These are phyloP conservation scores for Fonsecaea erecta DNA, from an alignment of 2,329 filamentous ascomycete genomes.

Conservation along the genomic window DNA sequence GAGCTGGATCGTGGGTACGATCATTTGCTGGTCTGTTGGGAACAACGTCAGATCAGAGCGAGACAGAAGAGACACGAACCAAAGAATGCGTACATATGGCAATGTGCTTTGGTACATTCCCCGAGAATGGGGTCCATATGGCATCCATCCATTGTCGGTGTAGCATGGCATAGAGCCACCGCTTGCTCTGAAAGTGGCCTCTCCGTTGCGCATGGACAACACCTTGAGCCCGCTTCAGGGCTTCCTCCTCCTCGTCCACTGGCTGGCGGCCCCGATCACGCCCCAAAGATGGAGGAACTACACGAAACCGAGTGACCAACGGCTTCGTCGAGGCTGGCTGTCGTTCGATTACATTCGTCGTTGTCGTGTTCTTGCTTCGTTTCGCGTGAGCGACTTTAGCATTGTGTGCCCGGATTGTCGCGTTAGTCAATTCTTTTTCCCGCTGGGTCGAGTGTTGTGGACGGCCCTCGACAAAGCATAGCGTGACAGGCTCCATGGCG, in stretches of 20 bases:
- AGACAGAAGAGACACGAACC: background rate
- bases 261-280: background rate
- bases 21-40: background rate
- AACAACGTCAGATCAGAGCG: background rate
- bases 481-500: constrained; percentile 11
- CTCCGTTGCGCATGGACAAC: background rate
- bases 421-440: constrained; percentile 1
- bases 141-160: constrained; percentile 16
- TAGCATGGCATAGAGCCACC: constrained; percentile 5
- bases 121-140: constrained; percentile 3
- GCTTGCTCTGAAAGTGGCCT: background rate
- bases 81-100: constrained; percentile 11
- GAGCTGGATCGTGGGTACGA: constrained; percentile 4
- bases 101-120: constrained; percentile 7
- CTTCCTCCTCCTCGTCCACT: background rate
- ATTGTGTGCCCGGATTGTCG: constrained; percentile 12
- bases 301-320: background rate
- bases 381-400: constrained; percentile 17
- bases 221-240: background rate
- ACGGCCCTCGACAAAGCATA: constrained; percentile 13
- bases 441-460: constrained; percentile 1
- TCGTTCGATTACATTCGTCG: background rate
- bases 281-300: background rate
- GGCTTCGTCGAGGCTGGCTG: background rate
- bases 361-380: background rate